Conservation (phyloP, 2,329 filamentous ascomycete species). For the Fusarium annulatum region DNA sequence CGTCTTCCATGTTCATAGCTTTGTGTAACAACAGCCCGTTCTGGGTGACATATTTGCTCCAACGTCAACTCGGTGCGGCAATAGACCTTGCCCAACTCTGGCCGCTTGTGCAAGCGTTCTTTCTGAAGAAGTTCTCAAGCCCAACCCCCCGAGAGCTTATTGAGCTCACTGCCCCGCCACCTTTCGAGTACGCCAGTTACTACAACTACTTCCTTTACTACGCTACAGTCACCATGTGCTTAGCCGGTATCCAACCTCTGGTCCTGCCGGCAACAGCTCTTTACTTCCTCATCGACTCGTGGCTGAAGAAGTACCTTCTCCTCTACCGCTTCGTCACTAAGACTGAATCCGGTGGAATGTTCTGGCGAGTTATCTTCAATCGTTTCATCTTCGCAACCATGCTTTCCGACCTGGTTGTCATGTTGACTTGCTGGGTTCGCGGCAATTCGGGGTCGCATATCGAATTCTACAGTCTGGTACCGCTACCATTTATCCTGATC, state of each 20-base stretch:
- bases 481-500: constrained; percentile 81
- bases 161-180: constrained; percentile 88
- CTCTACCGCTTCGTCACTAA: constrained; percentile 97
- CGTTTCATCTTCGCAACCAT: constrained; percentile 87
- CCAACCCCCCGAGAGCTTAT: constrained; percentile 93
- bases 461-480: constrained; percentile 74
- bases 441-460: constrained; percentile 66
- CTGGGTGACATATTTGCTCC: constrained; percentile 93
- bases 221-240: constrained; percentile 86
- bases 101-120: constrained; percentile 85
- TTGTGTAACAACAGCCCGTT: constrained; percentile 87
- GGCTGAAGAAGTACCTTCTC: constrained; percentile 93
- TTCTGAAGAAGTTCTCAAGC: constrained; percentile 83
- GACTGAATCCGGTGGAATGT: constrained; percentile 92
- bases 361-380: constrained; percentile 93
- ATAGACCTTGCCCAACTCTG: constrained; percentile 92
- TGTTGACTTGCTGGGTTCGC: constrained; percentile 77
- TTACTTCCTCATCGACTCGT: constrained; percentile 89
- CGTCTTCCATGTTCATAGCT: constrained; percentile 73
- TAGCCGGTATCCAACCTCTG: constrained; percentile 86
- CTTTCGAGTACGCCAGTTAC: constrained; percentile 95
- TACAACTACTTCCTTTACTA: constrained; percentile 99
- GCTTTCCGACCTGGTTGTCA: constrained; percentile 81
- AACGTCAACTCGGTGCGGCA: constrained; percentile 93
- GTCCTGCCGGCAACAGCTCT: constrained; percentile 86